Percentiles rank a stretch among this genome's conserved stretches.
Evolutionary conservation across 371 early-diverging fungal genomes (phyloP).

Genomic region (Aphelidium insulamus): DNA sequence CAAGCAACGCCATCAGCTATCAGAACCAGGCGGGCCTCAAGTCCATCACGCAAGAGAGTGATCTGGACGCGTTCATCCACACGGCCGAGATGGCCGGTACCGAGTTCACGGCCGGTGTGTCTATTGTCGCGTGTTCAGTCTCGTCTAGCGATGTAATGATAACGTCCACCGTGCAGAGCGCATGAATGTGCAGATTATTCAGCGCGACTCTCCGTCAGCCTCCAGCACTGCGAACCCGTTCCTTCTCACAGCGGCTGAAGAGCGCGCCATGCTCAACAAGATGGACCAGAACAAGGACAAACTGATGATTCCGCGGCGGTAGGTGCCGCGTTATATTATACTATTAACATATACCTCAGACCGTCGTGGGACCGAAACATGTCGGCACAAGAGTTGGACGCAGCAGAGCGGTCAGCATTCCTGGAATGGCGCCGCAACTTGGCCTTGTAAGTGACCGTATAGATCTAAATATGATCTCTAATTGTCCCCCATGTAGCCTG

Average conservation of each 20-base stretch:
- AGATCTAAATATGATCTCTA: not conserved
- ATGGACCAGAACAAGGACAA: slow-evolving; percentile 46
- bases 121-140: not conserved
- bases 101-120: slow-evolving; percentile 74
- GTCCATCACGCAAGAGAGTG: slow-evolving; percentile 88
- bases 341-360: slow-evolving; percentile 8
- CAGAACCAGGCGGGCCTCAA: slow-evolving; percentile 68
- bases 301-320: slow-evolving; percentile 54
- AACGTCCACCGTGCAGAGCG: slow-evolving; percentile 21
- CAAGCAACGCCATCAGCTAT: not conserved
- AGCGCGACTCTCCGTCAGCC: slow-evolving; percentile 30
- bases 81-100: slow-evolving; percentile 89
- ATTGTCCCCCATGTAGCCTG: slow-evolving; percentile 14
- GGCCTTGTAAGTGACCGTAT: slow-evolving; percentile 23
- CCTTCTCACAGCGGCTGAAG: slow-evolving; percentile 51
- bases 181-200: slow-evolving; percentile 64
- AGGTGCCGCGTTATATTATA: slow-evolving; percentile 1
- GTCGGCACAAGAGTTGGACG: slow-evolving; percentile 57
- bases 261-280: slow-evolving; percentile 36
- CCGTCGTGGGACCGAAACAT: slow-evolving; percentile 77
- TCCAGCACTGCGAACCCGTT: slow-evolving; percentile 33
- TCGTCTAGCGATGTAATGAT: slow-evolving; percentile 1
- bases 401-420: slow-evolving; percentile 58
- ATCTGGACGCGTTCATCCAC: slow-evolving; percentile 80
- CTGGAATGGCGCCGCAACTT: slow-evolving; percentile 79